A percentile compares a stretch with the other conserved stretches of the same genome.
phyloP scores from a whole-genome alignment of 2,329 filamentous ascomycete species.

The Arthrinium phaeospermum region DNA sequence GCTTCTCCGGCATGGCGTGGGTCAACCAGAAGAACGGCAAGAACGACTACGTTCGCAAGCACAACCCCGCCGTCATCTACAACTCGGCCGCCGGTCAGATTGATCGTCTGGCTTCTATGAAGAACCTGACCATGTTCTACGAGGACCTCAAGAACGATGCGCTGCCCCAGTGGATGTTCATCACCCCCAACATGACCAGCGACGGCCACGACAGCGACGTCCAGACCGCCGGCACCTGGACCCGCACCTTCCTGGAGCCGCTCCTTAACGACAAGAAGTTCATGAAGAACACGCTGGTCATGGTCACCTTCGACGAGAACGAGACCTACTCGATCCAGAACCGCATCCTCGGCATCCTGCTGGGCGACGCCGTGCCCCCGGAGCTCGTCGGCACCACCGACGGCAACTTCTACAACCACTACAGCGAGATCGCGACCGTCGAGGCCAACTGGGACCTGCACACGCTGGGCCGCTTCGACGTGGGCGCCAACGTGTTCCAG shows the following conservation, averaged over 20 bases:
- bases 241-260: conserved; percentile 70
- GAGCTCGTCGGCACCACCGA: conserved; percentile 72
- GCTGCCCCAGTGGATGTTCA: conserved; percentile 75
- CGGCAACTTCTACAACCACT: conserved; percentile 74
- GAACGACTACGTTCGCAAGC: conserved; percentile 84
- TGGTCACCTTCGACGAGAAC: conserved; percentile 83
- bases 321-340: conserved; percentile 72
- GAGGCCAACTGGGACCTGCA: conserved; percentile 73
- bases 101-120: conserved; percentile 70
- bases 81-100: conserved; percentile 65
- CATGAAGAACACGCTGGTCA: conserved; percentile 75
- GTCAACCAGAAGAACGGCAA: conserved; percentile 68
- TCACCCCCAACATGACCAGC: conserved; percentile 77
- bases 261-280: conserved; percentile 73
- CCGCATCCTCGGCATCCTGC: conserved; percentile 70
- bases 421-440: conserved; percentile 70
- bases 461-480: conserved; percentile 74
- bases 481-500: conserved; percentile 72
- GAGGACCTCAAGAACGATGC: conserved; percentile 66
- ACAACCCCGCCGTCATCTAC: conserved; percentile 72
- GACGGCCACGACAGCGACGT: conserved; percentile 79
- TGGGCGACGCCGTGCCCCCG: conserved; percentile 75
- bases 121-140: conserved; percentile 75
- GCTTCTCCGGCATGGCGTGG: conserved; percentile 69
- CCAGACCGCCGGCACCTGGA: conserved; percentile 72